phyloP scores from a whole-genome alignment of 208 protist genomes.

The Trichomonas tenax region DNA sequence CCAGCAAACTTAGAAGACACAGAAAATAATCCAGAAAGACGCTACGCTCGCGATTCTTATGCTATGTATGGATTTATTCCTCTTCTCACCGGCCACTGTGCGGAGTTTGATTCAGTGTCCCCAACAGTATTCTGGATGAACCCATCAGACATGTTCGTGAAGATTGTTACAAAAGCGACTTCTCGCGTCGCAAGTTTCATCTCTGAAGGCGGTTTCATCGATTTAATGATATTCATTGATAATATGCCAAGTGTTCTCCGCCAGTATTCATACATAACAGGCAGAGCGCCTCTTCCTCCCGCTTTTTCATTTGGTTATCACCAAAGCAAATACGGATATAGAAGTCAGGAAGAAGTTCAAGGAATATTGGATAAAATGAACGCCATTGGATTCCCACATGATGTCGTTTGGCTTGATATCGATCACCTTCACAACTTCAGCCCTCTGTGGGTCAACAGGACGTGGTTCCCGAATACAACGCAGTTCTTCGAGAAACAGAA shows the following conservation, averaged over 20 bases:
- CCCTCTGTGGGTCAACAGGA: slow-evolving; percentile 44
- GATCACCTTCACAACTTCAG: slow-evolving; percentile 89
- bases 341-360: slow-evolving; percentile 65
- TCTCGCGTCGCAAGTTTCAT: slow-evolving; percentile 58
- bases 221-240: slow-evolving; percentile 80
- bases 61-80: slow-evolving; percentile 84
- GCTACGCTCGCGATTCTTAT: slow-evolving; percentile 92
- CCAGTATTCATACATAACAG: slow-evolving; percentile 74
- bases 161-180: neutral
- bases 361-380: slow-evolving; percentile 29
- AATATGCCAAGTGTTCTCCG: slow-evolving; percentile 58
- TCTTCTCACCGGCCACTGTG: slow-evolving; percentile 65
- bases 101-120: neutral
- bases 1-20: neutral
- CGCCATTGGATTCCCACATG: slow-evolving; percentile 39
- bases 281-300: slow-evolving; percentile 70
- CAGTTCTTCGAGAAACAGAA: neutral
- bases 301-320: slow-evolving; percentile 88
- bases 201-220: slow-evolving; percentile 68
- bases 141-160: neutral
- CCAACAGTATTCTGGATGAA: neutral
- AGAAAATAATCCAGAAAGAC: slow-evolving; percentile 55
- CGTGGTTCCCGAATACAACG: neutral
- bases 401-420: slow-evolving; percentile 97
- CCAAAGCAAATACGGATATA: slow-evolving; percentile 88